Percentiles rank a stretch among this genome's conserved stretches.
phyloP scores from a whole-genome alignment of 805 yeast genomes.

The Hanseniaspora valbyensis region DNA sequence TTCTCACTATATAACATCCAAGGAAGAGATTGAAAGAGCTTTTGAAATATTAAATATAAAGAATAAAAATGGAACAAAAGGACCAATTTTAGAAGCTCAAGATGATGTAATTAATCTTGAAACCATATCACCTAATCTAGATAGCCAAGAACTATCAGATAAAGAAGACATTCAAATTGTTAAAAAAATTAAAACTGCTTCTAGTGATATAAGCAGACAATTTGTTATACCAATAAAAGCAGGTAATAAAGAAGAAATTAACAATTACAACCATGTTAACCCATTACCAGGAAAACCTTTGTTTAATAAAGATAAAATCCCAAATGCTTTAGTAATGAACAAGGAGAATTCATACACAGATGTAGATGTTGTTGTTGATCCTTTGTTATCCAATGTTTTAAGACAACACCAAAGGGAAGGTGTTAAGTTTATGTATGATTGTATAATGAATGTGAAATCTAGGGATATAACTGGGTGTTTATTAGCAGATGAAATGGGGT shows the following conservation, averaged over 20 bases:
- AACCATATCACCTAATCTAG: too few relatives aligned
- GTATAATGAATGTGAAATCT: slow-evolving; percentile 59
- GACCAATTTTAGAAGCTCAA: too few relatives aligned
- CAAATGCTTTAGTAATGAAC: slow-evolving; percentile 36
- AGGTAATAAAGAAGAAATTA: neutral
- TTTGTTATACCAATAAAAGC: slow-evolving; percentile 6
- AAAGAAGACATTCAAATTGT: neutral
- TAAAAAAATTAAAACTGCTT: neutral
- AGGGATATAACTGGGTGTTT: slow-evolving; percentile 51
- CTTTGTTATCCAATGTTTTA: slow-evolving; percentile 40
- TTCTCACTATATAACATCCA: slow-evolving; percentile 12
- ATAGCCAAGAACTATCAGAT: neutral
- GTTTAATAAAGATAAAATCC: slow-evolving; percentile 30
- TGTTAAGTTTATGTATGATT: slow-evolving; percentile 66
- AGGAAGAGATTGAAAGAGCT: neutral
- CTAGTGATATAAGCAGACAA: neutral
- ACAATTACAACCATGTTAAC: neutral
- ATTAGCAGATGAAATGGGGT: slow-evolving; percentile 95
- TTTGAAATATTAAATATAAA: slow-evolving; percentile 9
- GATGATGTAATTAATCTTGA: too few relatives aligned
- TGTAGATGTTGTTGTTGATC: slow-evolving; percentile 51
- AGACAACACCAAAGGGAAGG: slow-evolving; percentile 85
- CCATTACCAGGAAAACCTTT: slow-evolving; percentile 18
- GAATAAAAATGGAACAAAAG: neutral
- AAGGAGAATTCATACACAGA: slow-evolving; percentile 24